These are phyloP conservation scores for Penicillium dipodomyicola DNA, from an alignment of 495 filamentous ascomycete genomes.

Conservation along the genomic window DNA sequence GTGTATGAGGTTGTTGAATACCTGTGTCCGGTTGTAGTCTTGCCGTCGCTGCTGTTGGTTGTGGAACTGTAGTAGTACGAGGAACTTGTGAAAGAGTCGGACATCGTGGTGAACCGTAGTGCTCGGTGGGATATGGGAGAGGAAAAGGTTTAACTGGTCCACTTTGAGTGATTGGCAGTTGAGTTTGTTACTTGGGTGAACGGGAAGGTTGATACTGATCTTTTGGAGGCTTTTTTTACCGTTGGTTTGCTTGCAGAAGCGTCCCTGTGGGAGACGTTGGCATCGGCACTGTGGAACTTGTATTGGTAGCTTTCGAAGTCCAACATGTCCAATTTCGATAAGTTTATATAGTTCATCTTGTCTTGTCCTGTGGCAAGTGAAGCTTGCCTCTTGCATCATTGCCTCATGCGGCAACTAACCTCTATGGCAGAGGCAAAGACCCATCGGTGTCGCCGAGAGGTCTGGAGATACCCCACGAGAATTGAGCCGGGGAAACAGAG, in stretches of 20 bases:
- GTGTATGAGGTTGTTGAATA: conserved; percentile 38
- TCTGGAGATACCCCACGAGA: conserved; percentile 1
- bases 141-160: conserved; percentile 10
- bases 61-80: conserved; percentile 38
- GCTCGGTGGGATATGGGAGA: conserved; percentile 12
- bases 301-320: background rate
- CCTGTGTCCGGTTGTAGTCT: conserved; percentile 32
- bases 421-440: conserved; percentile 9
- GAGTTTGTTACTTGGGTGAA: background rate
- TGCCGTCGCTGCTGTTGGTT: conserved; percentile 26
- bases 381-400: conserved; percentile 11
- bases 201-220: background rate
- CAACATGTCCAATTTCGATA: background rate
- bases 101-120: conserved; percentile 18
- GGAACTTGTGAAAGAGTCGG: conserved; percentile 27
- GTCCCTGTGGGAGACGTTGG: background rate
- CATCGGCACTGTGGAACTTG: background rate
- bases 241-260: background rate
- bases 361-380: conserved; percentile 8
- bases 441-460: conserved; percentile 1
- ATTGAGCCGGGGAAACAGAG: background rate
- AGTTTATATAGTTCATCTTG: conserved; percentile 1
- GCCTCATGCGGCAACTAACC: conserved; percentile 1
- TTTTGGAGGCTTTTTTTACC: background rate
- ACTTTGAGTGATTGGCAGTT: background rate